Conservation (phyloP, 768 basidiomycete species). For the Tricholoma sp. region DNA sequence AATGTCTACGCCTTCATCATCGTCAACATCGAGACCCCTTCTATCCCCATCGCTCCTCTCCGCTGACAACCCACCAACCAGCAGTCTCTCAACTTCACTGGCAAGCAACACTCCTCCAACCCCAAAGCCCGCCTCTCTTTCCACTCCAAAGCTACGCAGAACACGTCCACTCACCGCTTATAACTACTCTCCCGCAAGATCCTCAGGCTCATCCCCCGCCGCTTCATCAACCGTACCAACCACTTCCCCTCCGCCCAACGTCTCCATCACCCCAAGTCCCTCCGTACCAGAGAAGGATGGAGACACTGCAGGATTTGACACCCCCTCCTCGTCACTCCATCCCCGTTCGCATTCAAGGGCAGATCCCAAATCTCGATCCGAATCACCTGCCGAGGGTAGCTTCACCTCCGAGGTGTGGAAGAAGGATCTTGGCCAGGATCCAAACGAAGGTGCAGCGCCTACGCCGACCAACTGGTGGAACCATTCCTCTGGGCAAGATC, state of each 20-base stretch:
- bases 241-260: no score
- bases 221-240: no score
- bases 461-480: background rate
- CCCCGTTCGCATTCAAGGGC: background rate
- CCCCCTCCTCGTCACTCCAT: no score
- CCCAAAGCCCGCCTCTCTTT: background rate
- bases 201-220: no score
- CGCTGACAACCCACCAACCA: no score
- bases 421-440: background rate
- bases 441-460: background rate
- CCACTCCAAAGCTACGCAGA: background rate
- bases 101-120: background rate
- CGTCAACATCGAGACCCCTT: no score
- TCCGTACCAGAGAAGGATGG: background rate
- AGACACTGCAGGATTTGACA: no score
- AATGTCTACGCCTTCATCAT: no score
- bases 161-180: background rate
- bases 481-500: background rate
- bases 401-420: background rate
- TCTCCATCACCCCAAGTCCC: no score
- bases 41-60: no score
- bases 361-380: background rate
- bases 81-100: no score
- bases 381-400: background rate
- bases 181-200: background rate